Conservation (phyloP, 148 eudicot genomes). For the Vaccinium corymbosum region DNA sequence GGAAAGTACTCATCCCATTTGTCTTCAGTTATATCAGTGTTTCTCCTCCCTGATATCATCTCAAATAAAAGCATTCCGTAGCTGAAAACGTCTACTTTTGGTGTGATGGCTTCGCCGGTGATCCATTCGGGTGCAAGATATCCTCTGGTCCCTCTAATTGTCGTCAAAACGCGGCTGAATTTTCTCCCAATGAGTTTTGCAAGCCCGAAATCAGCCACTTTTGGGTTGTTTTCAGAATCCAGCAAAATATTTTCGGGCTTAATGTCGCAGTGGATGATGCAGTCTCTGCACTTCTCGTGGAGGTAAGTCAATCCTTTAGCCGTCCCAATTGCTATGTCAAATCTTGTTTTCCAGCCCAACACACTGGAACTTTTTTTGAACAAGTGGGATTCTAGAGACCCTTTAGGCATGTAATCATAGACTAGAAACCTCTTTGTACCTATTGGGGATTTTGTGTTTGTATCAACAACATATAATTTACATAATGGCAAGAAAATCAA, state of each 20-base stretch:
- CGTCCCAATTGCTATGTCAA: slow-evolving; percentile 36
- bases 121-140: slow-evolving; percentile 50
- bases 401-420: slow-evolving; percentile 46
- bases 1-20: too few relatives aligned
- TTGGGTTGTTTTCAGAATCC: slow-evolving; percentile 31
- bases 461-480: not conserved
- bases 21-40: too few relatives aligned
- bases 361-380: slow-evolving; percentile 9
- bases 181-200: slow-evolving; percentile 43
- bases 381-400: slow-evolving; percentile 42
- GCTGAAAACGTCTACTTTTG: slow-evolving; percentile 37
- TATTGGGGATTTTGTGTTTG: not conserved
- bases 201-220: slow-evolving; percentile 44
- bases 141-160: slow-evolving; percentile 44
- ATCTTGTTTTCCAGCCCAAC: slow-evolving; percentile 40
- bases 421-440: slow-evolving; percentile 21
- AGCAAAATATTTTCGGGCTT: slow-evolving; percentile 42
- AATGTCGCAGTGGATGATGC: slow-evolving; percentile 43
- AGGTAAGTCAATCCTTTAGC: slow-evolving; percentile 44
- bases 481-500: not conserved
- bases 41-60: too few relatives aligned
- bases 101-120: slow-evolving; percentile 55
- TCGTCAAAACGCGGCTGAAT: slow-evolving; percentile 38
- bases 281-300: slow-evolving; percentile 44
- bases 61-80: too few relatives aligned